Evolutionary conservation across 768 basidiomycete species (phyloP).

Genomic region (Xerocomellus chrysenteron): DNA sequence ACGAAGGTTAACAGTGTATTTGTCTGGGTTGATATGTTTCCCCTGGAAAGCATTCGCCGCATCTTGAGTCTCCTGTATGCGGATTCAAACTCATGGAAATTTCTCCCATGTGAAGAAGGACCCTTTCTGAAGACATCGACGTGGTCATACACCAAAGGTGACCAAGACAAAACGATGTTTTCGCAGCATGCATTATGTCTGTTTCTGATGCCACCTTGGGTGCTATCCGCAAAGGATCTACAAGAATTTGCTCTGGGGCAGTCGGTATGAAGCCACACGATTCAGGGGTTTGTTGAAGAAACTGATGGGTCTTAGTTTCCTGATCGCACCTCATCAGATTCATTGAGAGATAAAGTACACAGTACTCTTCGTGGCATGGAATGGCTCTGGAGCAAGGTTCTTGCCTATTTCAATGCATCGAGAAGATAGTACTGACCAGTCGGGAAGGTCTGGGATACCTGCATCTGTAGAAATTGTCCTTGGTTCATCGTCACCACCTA

Average conservation of each 20-base stretch:
- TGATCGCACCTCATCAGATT: slow-evolving; percentile 8
- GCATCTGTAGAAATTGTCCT: slow-evolving; percentile 33
- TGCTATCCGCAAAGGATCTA: slow-evolving; percentile 34
- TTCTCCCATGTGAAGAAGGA: slow-evolving; percentile 24
- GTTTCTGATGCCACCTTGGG: slow-evolving; percentile 42
- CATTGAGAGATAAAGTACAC: background rate
- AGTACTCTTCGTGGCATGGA: slow-evolving; percentile 37
- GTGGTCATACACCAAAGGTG: slow-evolving; percentile 25
- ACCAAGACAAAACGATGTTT: slow-evolving; percentile 11
- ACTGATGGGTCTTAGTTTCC: slow-evolving; percentile 19
- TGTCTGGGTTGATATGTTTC: slow-evolving; percentile 51
- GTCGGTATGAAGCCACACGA: slow-evolving; percentile 13
- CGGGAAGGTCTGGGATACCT: slow-evolving; percentile 40
- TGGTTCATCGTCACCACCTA: slow-evolving; percentile 47
- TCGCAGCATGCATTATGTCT: slow-evolving; percentile 25
- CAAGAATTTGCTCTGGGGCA: slow-evolving; percentile 31
- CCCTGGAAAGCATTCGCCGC: slow-evolving; percentile 50
- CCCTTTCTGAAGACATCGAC: slow-evolving; percentile 24
- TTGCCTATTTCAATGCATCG: background rate
- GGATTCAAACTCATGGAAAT: slow-evolving; percentile 30
- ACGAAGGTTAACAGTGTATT: slow-evolving; percentile 36
- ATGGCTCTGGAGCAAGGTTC: slow-evolving; percentile 56
- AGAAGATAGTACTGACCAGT: slow-evolving; percentile 5
- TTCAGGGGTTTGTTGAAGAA: background rate
- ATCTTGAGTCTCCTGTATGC: slow-evolving; percentile 35